These are phyloP conservation scores for Trichophyton mentagrophytes DNA, from an alignment of 2,329 filamentous ascomycete genomes.

Conservation along the genomic window DNA sequence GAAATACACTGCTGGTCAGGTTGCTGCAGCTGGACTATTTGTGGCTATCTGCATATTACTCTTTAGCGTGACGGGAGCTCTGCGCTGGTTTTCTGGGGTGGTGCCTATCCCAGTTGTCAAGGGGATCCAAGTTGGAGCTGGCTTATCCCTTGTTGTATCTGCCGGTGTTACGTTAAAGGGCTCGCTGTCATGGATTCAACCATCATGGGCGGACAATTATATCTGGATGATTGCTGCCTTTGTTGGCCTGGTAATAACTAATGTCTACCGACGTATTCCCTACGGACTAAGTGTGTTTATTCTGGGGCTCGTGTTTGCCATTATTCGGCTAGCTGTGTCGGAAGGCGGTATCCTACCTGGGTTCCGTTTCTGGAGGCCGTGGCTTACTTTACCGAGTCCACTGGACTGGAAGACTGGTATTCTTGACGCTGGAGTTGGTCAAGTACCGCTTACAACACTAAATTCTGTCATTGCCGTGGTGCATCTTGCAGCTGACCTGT, in stretches of 20 bases:
- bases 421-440: conserved; percentile 61
- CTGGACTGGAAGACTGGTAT: conserved; percentile 42
- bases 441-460: conserved; percentile 79
- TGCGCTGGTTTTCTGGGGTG: conserved; percentile 57
- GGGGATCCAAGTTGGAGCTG: conserved; percentile 87
- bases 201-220: conserved; percentile 61
- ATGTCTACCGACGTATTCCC: conserved; percentile 53
- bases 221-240: conserved; percentile 67
- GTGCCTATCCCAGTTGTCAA: conserved; percentile 83
- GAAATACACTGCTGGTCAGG: conserved; percentile 53
- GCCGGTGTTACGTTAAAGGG: conserved; percentile 57
- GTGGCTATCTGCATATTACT: conserved; percentile 61
- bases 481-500: conserved; percentile 62
- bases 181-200: conserved; percentile 54
- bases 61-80: conserved; percentile 66
- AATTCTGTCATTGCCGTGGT: conserved; percentile 86
- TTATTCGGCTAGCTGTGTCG: conserved; percentile 26
- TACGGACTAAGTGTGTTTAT: conserved; percentile 65
- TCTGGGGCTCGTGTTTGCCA: conserved; percentile 54
- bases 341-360: conserved; percentile 34
- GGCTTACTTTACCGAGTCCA: conserved; percentile 34
- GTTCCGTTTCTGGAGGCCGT: conserved; percentile 50
- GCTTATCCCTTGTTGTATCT: conserved; percentile 67
- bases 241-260: conserved; percentile 54
- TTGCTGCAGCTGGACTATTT: conserved; percentile 70